A percentile compares a stretch with the other conserved stretches of the same genome.
Conservation (phyloP, 2,329 filamentous ascomycete species). For the Paramyrothecium sp. region DNA sequence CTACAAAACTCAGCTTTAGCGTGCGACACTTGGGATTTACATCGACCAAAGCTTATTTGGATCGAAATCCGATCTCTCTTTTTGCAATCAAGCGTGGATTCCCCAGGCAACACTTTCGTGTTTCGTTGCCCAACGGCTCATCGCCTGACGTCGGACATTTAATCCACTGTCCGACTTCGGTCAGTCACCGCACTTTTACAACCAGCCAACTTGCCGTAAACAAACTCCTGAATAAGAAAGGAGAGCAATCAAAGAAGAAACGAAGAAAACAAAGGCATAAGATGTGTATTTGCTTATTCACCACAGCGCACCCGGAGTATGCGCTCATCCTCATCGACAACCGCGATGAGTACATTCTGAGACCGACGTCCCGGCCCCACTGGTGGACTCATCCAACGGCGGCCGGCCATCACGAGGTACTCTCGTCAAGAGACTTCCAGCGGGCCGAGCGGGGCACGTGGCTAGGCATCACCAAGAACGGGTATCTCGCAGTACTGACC, state of each 20-base stretch:
- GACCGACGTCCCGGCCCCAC: conserved; percentile 61
- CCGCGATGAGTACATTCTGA: conserved; percentile 69
- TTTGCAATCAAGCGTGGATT: no score
- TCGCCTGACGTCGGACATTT: background rate
- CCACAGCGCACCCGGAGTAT: conserved; percentile 74
- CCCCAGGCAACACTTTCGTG: background rate
- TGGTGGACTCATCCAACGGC: conserved; percentile 54
- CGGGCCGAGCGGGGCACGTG: conserved; percentile 63
- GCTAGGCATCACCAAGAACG: conserved; percentile 60
- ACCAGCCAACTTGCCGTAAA: background rate
- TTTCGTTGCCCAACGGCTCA: background rate
- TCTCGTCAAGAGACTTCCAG: conserved; percentile 62
- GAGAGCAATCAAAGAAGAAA: conserved; percentile 5
- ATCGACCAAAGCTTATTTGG: no score
- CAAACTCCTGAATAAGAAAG: conserved; percentile 3
- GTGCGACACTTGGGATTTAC: no score
- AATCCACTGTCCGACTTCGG: background rate
- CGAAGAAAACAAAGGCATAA: conserved; percentile 1
- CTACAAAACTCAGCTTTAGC: no score
- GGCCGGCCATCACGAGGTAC: conserved; percentile 41
- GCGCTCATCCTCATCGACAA: conserved; percentile 75
- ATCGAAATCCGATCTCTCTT: no score
- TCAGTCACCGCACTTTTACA: background rate
- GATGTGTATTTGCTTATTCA: conserved; percentile 79
- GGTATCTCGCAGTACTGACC: conserved; percentile 62